Base-by-base conservation (phyloP, 1,139 yeast genomes). In the Martiniozyma asiatica region DNA sequence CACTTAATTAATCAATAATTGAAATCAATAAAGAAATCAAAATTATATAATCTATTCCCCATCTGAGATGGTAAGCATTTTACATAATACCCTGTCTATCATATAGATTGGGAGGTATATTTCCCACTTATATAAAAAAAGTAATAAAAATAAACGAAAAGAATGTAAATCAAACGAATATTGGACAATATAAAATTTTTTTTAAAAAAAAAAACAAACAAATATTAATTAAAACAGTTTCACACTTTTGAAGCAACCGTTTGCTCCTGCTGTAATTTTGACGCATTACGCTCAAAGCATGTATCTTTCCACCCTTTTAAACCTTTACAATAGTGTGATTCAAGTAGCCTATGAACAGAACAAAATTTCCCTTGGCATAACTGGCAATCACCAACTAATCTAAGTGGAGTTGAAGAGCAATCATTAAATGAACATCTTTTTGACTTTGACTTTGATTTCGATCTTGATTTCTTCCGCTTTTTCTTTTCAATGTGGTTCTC, bases 351-450 rank as follows among this genome's bases (percentile, higher is more conserved):
- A 57, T 84, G 96, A 48, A 78, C 78, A 24, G 92, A 80, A 55
- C 96, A 84, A 53, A 73, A 84, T 49, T 77, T 79, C 26, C 94
- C 94, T 32, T 73, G 73, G 53, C 95, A 85, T 49, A 76, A 81
- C 35, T 74, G 68, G 54, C 96, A 85, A 53, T 78, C 85, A 24
- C 95, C 95, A 23, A 81, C 92, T 59, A 84, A 79, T 40, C 93
- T 69, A 36, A 82, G 66, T 1, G 89, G 84, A 4, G 71, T 61
- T 11, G 79, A 65, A 20, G 65, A 60, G 55, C 95, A 84, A 26
- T 60, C 53, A 28, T 58, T 58, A 54, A 73, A 73, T 16, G 74
- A 61, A 53, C 94, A 82, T 35, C 67, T 63, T 24, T 41, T 45
- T 56, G 75, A 73, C 56, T 72, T 48, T 14, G 48, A 61, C 53